phyloP scores from a whole-genome alignment of 306 rosid species.

The Rosa lucieae region DNA sequence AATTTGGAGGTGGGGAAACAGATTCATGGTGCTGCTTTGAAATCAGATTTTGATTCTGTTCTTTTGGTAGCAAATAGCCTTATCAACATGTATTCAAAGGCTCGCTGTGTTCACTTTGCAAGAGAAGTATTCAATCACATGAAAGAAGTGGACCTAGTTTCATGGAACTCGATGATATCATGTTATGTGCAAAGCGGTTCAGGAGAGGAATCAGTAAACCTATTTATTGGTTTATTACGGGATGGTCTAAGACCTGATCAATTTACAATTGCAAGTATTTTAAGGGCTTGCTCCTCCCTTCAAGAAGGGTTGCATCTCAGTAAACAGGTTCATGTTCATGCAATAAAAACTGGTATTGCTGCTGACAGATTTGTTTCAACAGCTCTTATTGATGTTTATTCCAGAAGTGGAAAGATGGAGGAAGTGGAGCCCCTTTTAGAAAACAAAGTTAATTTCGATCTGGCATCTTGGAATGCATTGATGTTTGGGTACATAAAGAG shows the following conservation, averaged over 20 bases:
- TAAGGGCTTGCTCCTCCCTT: slow-evolving; percentile 67
- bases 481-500: slow-evolving; percentile 61
- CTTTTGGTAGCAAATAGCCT: slow-evolving; percentile 63
- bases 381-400: slow-evolving; percentile 69
- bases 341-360: slow-evolving; percentile 46
- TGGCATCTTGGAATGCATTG: slow-evolving; percentile 86
- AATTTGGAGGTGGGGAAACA: slow-evolving; percentile 56
- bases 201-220: slow-evolving; percentile 48
- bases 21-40: slow-evolving; percentile 56
- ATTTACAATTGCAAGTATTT: slow-evolving; percentile 65
- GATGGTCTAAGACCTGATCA: slow-evolving; percentile 60
- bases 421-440: slow-evolving; percentile 59
- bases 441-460: slow-evolving; percentile 51
- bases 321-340: slow-evolving; percentile 59
- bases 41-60: slow-evolving; percentile 39
- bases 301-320: slow-evolving; percentile 43
- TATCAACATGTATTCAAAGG: slow-evolving; percentile 72
- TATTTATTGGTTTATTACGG: slow-evolving; percentile 47
- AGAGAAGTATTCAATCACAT: slow-evolving; percentile 47
- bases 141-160: slow-evolving; percentile 62
- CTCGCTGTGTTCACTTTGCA: slow-evolving; percentile 42
- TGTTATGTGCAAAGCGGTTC: slow-evolving; percentile 51
- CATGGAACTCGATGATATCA: slow-evolving; percentile 83
- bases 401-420: slow-evolving; percentile 60
- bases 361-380: slow-evolving; percentile 69